Evolutionary conservation across 305 asterid species (phyloP), one percentile per base, ranked within the genome.

Genomic region (Stenogyne calaminthoides): DNA sequence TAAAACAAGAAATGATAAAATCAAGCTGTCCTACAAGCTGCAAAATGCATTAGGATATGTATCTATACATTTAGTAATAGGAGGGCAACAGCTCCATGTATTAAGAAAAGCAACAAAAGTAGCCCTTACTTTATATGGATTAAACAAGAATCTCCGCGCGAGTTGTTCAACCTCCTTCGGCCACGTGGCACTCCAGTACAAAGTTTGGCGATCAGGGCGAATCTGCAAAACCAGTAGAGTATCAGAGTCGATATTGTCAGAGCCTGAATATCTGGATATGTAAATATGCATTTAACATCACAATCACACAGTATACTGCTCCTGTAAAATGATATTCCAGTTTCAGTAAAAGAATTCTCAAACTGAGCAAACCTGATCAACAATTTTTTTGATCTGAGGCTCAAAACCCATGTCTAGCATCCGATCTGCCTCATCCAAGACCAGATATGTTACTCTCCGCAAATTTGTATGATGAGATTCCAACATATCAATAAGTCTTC

Each of bases 131-230:
- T 92, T 92, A 82, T 92, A 95, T 12, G 99, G 89, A 64, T 89
- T 89, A 69, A 78, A 86, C 34, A 95, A 87, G 76, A 76, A 90
- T 40, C 88, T 85, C 39, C 96, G 79, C 9, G 99, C 98, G 83
- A 95, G 97, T 71, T 88, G 96, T 74, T 95, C 99, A 59, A 95
- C 99, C 81, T 95, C 99, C 88, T 90, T 95, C 25, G 99, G 99
- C 99, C 99, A 95, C 40, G 99, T 95, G 61, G 99, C 99, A 88
- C 99, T 95, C 99, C 99, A 95, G 80, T 95, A 95, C 77, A 95
- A 84, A 44, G 99, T 95, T 78, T 95, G 99, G 76, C 98, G 99
- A 77, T 95, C 99, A n/a, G 99, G 96, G 59, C 99, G 97, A 67
- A 95, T 95, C 99, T 95, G 88, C 81, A 84, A 20, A 75, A 59